Base-by-base conservation (phyloP, 2,329 filamentous ascomycete genomes). In the Alternaria gansuensis region DNA sequence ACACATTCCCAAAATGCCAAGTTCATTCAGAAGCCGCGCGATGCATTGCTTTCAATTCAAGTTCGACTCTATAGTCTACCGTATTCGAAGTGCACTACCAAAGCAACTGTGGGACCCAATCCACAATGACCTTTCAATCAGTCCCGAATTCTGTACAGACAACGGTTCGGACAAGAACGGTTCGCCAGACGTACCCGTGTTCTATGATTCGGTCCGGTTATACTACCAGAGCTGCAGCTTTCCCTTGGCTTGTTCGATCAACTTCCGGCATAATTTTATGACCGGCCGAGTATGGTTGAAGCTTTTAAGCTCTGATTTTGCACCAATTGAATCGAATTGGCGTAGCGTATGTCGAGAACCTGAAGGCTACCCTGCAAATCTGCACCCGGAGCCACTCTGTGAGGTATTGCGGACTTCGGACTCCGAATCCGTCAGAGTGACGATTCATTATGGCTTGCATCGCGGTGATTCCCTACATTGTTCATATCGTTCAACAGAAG, bases 401-500 rank as follows among this genome's bases (percentile, higher is more conserved):
- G 21, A 43, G 4, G 31, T 14, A 2, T 29, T 44, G 10, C 9
- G 11, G 14, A n/a, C 14, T 26, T 24, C 37, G 9, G 29, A 24
- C n/a, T 21, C n/a, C n/a, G 24, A 24, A 10, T 2, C 8, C 7
- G 9, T 44, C 14, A 45, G 24, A 7, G 40, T 37, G 10, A 17
- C 24, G 6, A 34, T 53, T n/a, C 33, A 8, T 43, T 23, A n/a
- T n/a, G 17, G 51, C 14, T n/a, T 54, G 21, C 33, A 28, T 44
- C 28, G n/a, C 28, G 31, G 51, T 44, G 17, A 45, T 53, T 5
- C 45, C 51, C n/a, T 43, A 54, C 5, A 40, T 44, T 29, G 40
- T 26, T 21, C 21, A 26, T n/a, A 26, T 43, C n/a, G n/a, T 21
- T 40, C 17, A 40, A n/a, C 23, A 21, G 17, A 10, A 40, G 23